Base-by-base conservation (phyloP, 768 basidiomycete species). In the Rubroboletus satanas region DNA sequence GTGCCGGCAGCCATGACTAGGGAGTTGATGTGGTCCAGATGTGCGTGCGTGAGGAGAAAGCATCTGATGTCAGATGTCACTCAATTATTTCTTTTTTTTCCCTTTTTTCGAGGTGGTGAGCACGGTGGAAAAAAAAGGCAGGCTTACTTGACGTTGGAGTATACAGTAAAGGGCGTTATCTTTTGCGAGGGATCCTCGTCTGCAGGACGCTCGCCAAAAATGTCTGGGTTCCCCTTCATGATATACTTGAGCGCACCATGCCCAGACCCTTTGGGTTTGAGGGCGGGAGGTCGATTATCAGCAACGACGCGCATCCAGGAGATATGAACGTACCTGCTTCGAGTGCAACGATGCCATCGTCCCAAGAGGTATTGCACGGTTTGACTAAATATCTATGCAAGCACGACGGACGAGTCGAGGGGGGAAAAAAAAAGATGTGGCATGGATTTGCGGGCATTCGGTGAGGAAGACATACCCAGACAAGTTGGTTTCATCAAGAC, bases 11-110 rank as follows among this genome's bases (percentile, higher is more conserved):
- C 83, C 50, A 98, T 71, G 51, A 96, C 82, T 29, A 97, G 78
- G 38, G 91, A 85, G 56, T 80, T 83, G 62, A 92, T 80, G 69
- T 98, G 95, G 72, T 98, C 95, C 28, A 98, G 73, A 70, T 98
- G 95, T 0, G 90, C 87, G 66, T 96, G 94, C 6, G 90, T 88
- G 61, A 97, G 76, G 56, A 95, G 77, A 65, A 89, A 96, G 60
- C 84, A 90, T 57, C 92, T 94, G 43, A 14, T 45, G 9, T 37
- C 31, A 2, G 17, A 26, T 36, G 15, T 26, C 29, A 26, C n/a
- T 29, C 5, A 2, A 1, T 7, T 1, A 14, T 37, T 23, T 29
- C 36, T 37, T 39, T 14, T 8, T 8, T 21, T 21, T 21, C 21
- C 21, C 21, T 21, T 17, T 7, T 2, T 7, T 14, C 15, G 28